phyloP scores from a whole-genome alignment of 2,329 filamentous ascomycete genomes.

The Didymellaceae sp. region DNA sequence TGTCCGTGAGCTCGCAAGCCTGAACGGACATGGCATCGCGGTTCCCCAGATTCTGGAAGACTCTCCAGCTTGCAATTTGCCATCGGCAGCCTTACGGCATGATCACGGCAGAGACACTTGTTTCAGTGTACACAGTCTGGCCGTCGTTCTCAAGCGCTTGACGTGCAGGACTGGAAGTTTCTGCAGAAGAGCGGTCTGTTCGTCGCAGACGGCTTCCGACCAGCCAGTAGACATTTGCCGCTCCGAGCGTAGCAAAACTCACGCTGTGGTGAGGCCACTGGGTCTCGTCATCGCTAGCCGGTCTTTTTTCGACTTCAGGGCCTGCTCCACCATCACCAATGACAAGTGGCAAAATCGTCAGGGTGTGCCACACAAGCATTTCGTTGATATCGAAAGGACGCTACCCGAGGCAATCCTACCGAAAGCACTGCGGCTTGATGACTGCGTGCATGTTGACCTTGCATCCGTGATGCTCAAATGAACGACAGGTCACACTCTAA shows the following conservation, averaged over 20 bases:
- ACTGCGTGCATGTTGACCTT: conserved; percentile 5
- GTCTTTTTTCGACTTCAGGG: conserved; percentile 21
- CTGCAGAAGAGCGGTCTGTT: conserved; percentile 18
- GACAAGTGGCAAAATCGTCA: conserved; percentile 17
- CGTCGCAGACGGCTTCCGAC: conserved; percentile 17
- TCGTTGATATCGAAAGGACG: conserved; percentile 11
- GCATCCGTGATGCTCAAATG: neutral
- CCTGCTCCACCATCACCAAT: conserved; percentile 17
- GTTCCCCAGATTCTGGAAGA: conserved; percentile 33
- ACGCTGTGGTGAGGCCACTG: conserved; percentile 37
- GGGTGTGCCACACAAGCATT: conserved; percentile 6
- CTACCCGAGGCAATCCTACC: neutral
- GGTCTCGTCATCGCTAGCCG: conserved; percentile 28
- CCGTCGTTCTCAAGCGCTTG: neutral
- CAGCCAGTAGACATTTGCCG: conserved; percentile 18
- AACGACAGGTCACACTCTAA: neutral
- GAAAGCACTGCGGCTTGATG: conserved; percentile 7
- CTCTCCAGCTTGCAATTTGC: conserved; percentile 6
- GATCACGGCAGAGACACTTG: conserved; percentile 5
- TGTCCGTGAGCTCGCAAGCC: conserved; percentile 21
- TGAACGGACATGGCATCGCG: conserved; percentile 16
- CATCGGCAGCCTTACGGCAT: conserved; percentile 11
- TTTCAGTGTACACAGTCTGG: conserved; percentile 17
- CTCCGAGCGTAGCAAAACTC: conserved; percentile 26
- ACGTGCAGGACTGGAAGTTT: neutral